Evolutionary conservation across 2,329 filamentous ascomycete species (phyloP), one percentile per base, ranked within the genome.

Genomic region (Waltergamsia citrina): DNA sequence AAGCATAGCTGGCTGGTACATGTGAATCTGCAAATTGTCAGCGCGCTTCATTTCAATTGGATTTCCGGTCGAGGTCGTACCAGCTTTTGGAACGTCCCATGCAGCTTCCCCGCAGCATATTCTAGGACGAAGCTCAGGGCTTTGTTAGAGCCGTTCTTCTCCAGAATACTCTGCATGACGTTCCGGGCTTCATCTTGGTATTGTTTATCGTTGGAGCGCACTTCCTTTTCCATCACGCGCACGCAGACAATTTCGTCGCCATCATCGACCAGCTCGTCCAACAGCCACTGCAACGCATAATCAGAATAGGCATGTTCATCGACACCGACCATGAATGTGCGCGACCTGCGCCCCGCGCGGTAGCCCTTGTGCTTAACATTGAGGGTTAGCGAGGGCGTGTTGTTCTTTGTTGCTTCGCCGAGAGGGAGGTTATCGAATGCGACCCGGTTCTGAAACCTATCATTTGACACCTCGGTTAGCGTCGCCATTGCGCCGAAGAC

Each of bases 211-310:
- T 81, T 74, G 11, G 77, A 66, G 34, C 81, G 82, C 33, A 78
- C 72, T 42, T 90, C 84, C 51, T 85, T 88, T 51, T 94, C 87
- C 28, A 94, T 74, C 3, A 94, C 88, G 34, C 85, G 74, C 32
- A 95, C 72, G 57, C 88, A 95, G 7, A 95, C 83, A 37, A 95
- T 81, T 57, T 94, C 86, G 52, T 95, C 88, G 14, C 88, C 87
- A 49, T 94, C 88, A 48, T 94, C 87, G 26, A 94, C 85, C 36
- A 94, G 69, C 59, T 94, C 86, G 48, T 93, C 85, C 25, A 95
- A 74, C 33, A 94, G 69, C 87, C 87, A 95, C 56, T 93, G 85
- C 14, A 95, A 67, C 12, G 88, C 88, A 57, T 90, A 92, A 41
- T 94, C 85, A 6, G 86, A 94, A 57, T 94, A 94, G 38, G 85